Evolutionary conservation across 306 rosid genomes (phyloP), one percentile per base, ranked within the genome.

Genomic region (Styphnolobium japonicum): DNA sequence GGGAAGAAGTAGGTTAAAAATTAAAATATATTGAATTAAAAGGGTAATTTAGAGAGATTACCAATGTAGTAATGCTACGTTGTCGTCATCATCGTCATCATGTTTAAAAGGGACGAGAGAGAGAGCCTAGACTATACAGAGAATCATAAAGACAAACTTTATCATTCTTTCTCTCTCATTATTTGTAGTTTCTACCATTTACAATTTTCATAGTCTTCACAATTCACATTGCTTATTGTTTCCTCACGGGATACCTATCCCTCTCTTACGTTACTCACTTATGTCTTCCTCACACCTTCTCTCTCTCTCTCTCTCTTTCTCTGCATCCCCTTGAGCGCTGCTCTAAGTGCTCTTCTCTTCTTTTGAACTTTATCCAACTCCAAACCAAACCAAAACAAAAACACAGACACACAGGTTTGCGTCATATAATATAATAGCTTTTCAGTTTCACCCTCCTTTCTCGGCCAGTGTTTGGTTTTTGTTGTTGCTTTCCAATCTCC

Each of bases 201-300:
- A 11, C 65, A 29, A 36, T 55, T 40, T 48, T 40, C n/a, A 57
- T 40, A 60, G 27, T 60, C 31, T n/a, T n/a, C n/a, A n/a, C n/a
- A n/a, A n/a, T n/a, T n/a, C n/a, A n/a, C n/a, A n/a, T n/a, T n/a
- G n/a, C n/a, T n/a, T n/a, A n/a, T n/a, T 60, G 51, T 68, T 58
- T 73, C 67, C 12, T 36, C 52, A 18, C 34, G 15, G 18, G 34
- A 18, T 27, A n/a, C n/a, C n/a, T n/a, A n/a, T n/a, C n/a, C n/a
- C n/a, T n/a, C n/a, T n/a, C n/a, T n/a, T n/a, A n/a, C n/a, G n/a
- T n/a, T n/a, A n/a, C n/a, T n/a, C 52, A 7, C 57, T 15, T 34
- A 29, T 34, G 68, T 63, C 51, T 8, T 80, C 73, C 42, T 79
- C 63, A 27, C 77, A n/a, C n/a, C n/a, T n/a, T n/a, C n/a, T n/a